Percentiles rank a stretch among this genome's conserved stretches.
These are phyloP conservation scores for Stephania japonica DNA, from an alignment of 164 flowering plant species.

Conservation along the genomic window DNA sequence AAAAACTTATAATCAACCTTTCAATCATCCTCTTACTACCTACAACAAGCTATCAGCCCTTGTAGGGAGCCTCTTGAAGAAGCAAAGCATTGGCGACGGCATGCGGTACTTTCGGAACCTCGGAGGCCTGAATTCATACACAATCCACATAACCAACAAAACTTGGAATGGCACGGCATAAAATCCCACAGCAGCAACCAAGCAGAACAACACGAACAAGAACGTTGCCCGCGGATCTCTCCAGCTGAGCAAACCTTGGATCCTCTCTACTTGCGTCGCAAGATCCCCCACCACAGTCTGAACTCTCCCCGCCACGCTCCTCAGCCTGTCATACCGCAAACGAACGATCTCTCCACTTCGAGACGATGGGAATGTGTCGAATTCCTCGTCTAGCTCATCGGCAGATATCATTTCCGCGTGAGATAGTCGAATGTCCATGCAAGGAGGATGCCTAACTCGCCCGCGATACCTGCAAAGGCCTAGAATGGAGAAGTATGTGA, in stretches of 20 bases:
- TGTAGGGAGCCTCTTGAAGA: conserved; percentile 27
- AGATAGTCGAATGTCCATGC: conserved; percentile 30
- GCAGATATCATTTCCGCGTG: conserved; percentile 20
- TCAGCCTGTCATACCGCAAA: conserved; percentile 30
- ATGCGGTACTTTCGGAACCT: conserved; percentile 21
- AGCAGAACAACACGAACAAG: conserved; percentile 18
- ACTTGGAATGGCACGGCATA: conserved; percentile 24
- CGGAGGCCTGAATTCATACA: conserved; percentile 24
- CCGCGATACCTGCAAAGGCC: conserved; percentile 24
- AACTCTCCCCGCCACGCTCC: conserved; percentile 28
- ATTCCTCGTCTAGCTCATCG: conserved; percentile 32
- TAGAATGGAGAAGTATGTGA: conserved; percentile 12
- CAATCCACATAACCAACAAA: conserved; percentile 12
- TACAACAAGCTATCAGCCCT: conserved; percentile 25
- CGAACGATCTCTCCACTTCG: conserved; percentile 22
- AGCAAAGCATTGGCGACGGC: conserved; percentile 27
- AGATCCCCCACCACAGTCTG: conserved; percentile 28
- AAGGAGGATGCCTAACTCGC: conserved; percentile 23
- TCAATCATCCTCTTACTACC: too few species aligned
- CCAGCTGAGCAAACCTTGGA: conserved; percentile 27
- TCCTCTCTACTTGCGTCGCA: conserved; percentile 27
- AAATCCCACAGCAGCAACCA: conserved; percentile 18
- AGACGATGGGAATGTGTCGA: conserved; percentile 28
- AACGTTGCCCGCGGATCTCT: conserved; percentile 27
- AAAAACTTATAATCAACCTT: neutral